Evolutionary conservation across 2,329 filamentous ascomycete genomes (phyloP).

Genomic region (Myriosclerotinia scirpicola): DNA sequence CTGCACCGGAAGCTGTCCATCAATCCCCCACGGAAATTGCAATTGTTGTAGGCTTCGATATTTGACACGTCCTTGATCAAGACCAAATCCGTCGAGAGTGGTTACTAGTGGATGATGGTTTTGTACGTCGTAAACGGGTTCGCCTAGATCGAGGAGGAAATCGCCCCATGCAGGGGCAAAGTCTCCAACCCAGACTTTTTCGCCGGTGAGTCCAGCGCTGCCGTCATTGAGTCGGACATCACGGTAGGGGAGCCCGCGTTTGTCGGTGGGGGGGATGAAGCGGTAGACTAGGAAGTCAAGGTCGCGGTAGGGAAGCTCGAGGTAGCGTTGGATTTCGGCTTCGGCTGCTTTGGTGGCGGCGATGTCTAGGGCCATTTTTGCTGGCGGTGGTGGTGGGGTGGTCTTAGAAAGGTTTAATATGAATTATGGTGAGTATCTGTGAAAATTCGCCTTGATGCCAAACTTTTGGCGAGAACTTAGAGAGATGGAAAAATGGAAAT

Average conservation of each 20-base stretch:
- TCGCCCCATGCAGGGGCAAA: neutral
- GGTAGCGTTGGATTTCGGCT: neutral
- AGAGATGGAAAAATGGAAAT: no score
- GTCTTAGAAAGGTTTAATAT: neutral
- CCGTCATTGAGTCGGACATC: neutral
- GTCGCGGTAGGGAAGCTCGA: constrained; percentile 9
- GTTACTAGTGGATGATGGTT: neutral
- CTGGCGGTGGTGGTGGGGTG: neutral
- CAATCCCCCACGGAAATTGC: constrained; percentile 18
- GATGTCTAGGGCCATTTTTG: neutral
- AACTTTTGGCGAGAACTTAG: neutral
- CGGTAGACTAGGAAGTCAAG: constrained; percentile 18
- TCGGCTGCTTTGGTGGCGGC: no score
- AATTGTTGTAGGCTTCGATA: constrained; percentile 2
- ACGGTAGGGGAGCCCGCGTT: constrained; percentile 9
- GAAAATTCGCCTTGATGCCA: neutral
- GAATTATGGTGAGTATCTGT: neutral
- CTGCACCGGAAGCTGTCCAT: constrained; percentile 3
- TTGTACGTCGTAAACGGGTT: constrained; percentile 17
- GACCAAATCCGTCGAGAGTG: neutral
- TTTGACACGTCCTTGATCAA: constrained; percentile 11
- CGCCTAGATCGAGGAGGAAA: constrained; percentile 20
- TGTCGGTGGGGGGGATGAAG: constrained; percentile 11
- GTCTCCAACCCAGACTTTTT: constrained; percentile 7
- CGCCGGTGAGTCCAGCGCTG: neutral